Percentiles rank a stretch among this genome's conserved stretches.
phyloP scores from a whole-genome alignment of 805 yeast species.

The Metschnikowia borealis region DNA sequence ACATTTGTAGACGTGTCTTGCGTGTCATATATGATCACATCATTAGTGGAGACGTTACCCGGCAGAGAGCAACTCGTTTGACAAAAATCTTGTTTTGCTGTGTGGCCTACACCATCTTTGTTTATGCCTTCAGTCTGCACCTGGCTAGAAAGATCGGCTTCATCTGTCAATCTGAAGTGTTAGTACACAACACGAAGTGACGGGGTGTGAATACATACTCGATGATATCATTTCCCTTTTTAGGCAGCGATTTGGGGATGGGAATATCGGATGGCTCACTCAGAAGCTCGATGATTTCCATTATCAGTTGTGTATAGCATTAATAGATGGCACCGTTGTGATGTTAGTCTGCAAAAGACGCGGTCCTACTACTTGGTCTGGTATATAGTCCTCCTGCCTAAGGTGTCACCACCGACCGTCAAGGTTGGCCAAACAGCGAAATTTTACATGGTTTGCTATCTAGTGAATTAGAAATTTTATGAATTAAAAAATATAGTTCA shows the following conservation, averaged over 20 bases:
- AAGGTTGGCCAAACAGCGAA: too few species aligned
- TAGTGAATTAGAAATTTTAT: neutral
- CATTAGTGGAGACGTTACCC: neutral
- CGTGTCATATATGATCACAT: neutral
- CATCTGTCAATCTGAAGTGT: constrained; percentile 7
- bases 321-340: neutral
- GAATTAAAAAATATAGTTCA: too few species aligned
- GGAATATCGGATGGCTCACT: constrained; percentile 10
- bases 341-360: neutral
- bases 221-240: constrained; percentile 5
- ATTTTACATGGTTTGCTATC: too few species aligned
- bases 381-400: neutral
- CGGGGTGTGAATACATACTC: constrained; percentile 8
- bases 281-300: constrained; percentile 17
- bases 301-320: constrained; percentile 1
- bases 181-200: neutral
- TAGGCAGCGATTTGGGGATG: neutral
- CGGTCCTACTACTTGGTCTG: neutral
- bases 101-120: neutral
- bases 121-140: neutral
- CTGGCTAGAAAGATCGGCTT: neutral
- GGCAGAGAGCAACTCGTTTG: neutral
- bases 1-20: neutral
- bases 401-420: neutral
- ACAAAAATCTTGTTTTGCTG: neutral